Conservation (phyloP, 495 filamentous ascomycete genomes). For the Pseudevernia furfuracea region DNA sequence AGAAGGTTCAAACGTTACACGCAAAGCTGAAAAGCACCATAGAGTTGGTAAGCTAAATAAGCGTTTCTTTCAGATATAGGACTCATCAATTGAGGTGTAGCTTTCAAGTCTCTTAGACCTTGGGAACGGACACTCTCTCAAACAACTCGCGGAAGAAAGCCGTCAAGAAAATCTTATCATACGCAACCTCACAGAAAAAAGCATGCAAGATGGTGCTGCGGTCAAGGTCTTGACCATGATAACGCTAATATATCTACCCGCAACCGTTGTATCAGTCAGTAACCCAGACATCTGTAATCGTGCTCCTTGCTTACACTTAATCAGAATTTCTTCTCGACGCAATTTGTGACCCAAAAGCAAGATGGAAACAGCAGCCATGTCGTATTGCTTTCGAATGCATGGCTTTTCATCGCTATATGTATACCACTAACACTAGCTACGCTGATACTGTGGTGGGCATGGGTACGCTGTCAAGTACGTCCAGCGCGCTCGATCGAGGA, state of each 20-base stretch:
- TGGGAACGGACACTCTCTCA: slow-evolving; percentile 24
- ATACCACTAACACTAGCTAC: slow-evolving; percentile 32
- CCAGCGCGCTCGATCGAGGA: too few relatives aligned
- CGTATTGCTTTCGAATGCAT: slow-evolving; percentile 19
- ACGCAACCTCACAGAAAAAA: slow-evolving; percentile 28
- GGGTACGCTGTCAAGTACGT: slow-evolving; percentile 21
- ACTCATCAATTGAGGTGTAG: slow-evolving; percentile 3
- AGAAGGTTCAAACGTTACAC: slow-evolving; percentile 18
- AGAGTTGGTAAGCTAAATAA: slow-evolving; percentile 23
- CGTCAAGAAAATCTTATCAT: slow-evolving; percentile 24
- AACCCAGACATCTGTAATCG: too few relatives aligned
- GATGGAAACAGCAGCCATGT: slow-evolving; percentile 11
- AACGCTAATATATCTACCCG: slow-evolving; percentile 32
- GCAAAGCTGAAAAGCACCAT: slow-evolving; percentile 18
- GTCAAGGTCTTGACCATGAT: slow-evolving; percentile 35
- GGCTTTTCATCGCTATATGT: slow-evolving; percentile 29
- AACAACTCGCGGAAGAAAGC: slow-evolving; percentile 18
- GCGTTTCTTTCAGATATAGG: too few relatives aligned
- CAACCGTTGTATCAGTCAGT: slow-evolving; percentile 33
- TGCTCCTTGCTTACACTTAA: slow-evolving; percentile 5
- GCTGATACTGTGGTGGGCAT: slow-evolving; percentile 29
- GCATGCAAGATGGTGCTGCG: slow-evolving; percentile 32
- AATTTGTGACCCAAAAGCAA: slow-evolving; percentile 28
- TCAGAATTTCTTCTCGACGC: slow-evolving; percentile 36
- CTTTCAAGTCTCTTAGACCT: slow-evolving; percentile 26